These are phyloP conservation scores for Aspergillus sp. DNA, from an alignment of 2,329 filamentous ascomycete species.

Conservation along the genomic window DNA sequence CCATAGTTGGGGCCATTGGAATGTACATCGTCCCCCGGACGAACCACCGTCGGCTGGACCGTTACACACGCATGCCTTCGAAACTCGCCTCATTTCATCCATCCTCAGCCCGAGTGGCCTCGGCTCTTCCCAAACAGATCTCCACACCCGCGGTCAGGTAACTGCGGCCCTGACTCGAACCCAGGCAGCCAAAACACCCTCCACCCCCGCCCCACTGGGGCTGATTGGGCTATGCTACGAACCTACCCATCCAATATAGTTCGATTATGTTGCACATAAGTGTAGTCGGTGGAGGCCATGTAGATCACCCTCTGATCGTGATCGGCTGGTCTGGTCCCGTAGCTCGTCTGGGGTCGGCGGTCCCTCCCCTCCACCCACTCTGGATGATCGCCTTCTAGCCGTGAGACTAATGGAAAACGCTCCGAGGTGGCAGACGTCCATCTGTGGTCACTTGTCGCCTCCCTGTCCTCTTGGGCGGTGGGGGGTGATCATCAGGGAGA, in stretches of 20 bases:
- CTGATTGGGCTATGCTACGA: background rate
- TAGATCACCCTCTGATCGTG: constrained; percentile 9
- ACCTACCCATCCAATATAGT: background rate
- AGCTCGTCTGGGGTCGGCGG: background rate
- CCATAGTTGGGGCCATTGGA: constrained; percentile 6
- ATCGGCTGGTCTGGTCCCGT: background rate
- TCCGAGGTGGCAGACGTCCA: no score
- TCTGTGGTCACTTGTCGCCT: no score
- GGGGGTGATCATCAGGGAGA: no score
- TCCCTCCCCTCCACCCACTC: background rate
- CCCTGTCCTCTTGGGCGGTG: no score
- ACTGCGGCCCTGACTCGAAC: background rate
- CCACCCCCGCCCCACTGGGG: background rate
- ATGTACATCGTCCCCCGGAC: constrained; percentile 2
- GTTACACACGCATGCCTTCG: background rate
- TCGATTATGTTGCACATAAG: constrained; percentile 10
- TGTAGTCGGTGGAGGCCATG: constrained; percentile 14
- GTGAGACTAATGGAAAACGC: no score
- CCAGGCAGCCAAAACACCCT: background rate
- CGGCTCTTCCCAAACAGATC: background rate
- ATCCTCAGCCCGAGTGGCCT: background rate
- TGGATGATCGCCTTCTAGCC: background rate
- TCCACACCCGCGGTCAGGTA: background rate
- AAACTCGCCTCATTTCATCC: background rate
- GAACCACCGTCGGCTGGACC: background rate